These are phyloP conservation scores for Trichoderma afroharzianum DNA, from an alignment of 2,329 filamentous ascomycete genomes.

Conservation along the genomic window DNA sequence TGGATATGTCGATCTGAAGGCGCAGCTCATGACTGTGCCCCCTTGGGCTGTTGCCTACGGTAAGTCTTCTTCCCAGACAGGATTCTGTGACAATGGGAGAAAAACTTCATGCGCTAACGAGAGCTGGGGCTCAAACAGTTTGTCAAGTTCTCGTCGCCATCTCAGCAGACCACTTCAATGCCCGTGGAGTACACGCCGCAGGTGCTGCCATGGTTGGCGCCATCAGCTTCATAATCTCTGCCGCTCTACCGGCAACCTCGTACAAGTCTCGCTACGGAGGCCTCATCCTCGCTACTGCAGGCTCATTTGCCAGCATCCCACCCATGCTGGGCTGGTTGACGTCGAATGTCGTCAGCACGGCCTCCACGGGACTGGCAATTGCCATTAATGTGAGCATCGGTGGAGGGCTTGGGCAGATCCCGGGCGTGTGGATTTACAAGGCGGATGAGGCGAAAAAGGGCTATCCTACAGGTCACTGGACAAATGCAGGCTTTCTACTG, in stretches of 20 bases:
- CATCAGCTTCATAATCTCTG: constrained; percentile 57
- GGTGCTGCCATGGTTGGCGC: constrained; percentile 42
- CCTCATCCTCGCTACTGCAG: constrained; percentile 63
- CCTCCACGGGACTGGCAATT: constrained; percentile 64
- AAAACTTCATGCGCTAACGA: not conserved
- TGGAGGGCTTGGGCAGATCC: constrained; percentile 66
- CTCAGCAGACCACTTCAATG: constrained; percentile 61
- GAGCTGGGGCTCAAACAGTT: constrained; percentile 24
- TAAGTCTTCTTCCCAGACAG: constrained; percentile 22
- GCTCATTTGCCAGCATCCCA: constrained; percentile 66
- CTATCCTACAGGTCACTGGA: constrained; percentile 69
- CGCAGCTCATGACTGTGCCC: constrained; percentile 64
- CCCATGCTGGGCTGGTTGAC: constrained; percentile 69
- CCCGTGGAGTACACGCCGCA: constrained; percentile 45
- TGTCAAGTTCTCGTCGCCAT: constrained; percentile 46
- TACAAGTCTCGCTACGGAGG: constrained; percentile 64
- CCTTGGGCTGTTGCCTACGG: constrained; percentile 60
- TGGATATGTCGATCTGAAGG: constrained; percentile 48
- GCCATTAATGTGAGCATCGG: constrained; percentile 65
- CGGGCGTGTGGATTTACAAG: constrained; percentile 72
- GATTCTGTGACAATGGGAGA: not conserved
- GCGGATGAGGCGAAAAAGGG: constrained; percentile 55
- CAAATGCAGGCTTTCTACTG: constrained; percentile 57
- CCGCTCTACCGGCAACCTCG: constrained; percentile 56
- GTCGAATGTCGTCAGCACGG: constrained; percentile 63